Percentiles rank a stretch among this genome's conserved stretches.
Evolutionary conservation across 495 filamentous ascomycete species (phyloP).

Genomic region (Aspergillus taichungensis): DNA sequence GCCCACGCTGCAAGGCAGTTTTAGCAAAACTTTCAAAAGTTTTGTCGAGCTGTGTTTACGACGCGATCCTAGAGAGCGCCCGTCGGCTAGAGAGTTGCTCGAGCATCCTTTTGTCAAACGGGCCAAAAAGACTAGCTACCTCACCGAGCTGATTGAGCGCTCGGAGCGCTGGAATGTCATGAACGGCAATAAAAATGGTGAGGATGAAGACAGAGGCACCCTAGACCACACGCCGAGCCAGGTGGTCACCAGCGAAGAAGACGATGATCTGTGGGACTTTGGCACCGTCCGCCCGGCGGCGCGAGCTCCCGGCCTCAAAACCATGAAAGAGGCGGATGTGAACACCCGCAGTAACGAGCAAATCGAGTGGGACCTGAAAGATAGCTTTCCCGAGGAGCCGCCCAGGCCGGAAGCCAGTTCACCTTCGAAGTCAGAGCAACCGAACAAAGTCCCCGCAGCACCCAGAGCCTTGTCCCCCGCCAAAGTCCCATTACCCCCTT

Average conservation of each 20-base stretch:
- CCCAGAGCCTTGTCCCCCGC: constrained; percentile 39
- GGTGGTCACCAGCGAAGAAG: constrained; percentile 26
- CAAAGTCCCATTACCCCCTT: constrained; percentile 52
- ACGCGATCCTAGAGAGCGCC: constrained; percentile 79
- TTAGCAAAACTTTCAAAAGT: constrained; percentile 85
- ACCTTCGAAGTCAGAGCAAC: constrained; percentile 9
- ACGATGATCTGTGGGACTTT: constrained; percentile 94
- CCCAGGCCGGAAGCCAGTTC: constrained; percentile 5
- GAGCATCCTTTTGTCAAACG: constrained; percentile 82
- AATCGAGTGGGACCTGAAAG: constrained; percentile 33
- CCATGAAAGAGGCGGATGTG: constrained; percentile 64
- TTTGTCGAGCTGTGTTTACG: constrained; percentile 83
- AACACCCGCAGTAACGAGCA: constrained; percentile 51
- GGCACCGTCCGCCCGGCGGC: constrained; percentile 73
- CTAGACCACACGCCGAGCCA: constrained; percentile 27
- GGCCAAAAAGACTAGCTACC: constrained; percentile 81
- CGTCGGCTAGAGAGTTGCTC: constrained; percentile 78
- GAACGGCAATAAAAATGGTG: constrained; percentile 45
- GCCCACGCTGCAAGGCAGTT: constrained; percentile 74
- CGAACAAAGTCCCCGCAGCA: constrained; percentile 7
- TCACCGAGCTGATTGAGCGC: constrained; percentile 89
- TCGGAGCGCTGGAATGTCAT: constrained; percentile 75
- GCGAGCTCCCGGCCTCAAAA: constrained; percentile 46
- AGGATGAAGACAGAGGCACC: constrained; percentile 52
- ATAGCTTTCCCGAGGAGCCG: constrained; percentile 25